Evolutionary conservation across 2,329 filamentous ascomycete species (phyloP).

Genomic region (Epichloe gansuensis): DNA sequence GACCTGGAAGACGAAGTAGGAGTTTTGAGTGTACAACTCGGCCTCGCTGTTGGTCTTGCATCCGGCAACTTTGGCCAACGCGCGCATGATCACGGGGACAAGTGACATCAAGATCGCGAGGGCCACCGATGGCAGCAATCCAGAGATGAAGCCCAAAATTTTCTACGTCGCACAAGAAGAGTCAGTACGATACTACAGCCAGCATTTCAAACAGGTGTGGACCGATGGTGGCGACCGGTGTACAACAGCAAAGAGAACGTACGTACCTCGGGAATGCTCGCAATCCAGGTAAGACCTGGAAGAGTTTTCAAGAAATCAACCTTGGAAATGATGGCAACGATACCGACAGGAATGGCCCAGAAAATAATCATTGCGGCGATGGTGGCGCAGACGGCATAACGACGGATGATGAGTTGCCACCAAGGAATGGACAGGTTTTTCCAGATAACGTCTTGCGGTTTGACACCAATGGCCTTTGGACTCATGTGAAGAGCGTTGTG

Average conservation of each 20-base stretch:
- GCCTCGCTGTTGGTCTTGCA: constrained; percentile 67
- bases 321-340: constrained; percentile 79
- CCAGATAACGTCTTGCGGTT: constrained; percentile 78
- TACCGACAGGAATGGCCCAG: constrained; percentile 65
- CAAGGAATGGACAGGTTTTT: constrained; percentile 55
- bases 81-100: constrained; percentile 55
- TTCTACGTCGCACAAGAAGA: constrained; percentile 10
- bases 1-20: constrained; percentile 83
- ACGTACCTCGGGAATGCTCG: constrained; percentile 46
- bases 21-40: constrained; percentile 83
- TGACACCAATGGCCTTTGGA: constrained; percentile 71
- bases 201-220: not conserved
- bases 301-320: constrained; percentile 57
- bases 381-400: constrained; percentile 50
- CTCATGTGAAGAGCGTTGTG: constrained; percentile 75
- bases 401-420: constrained; percentile 65
- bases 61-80: constrained; percentile 65
- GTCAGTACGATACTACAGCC: not conserved
- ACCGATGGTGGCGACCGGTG: not conserved
- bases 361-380: constrained; percentile 70
- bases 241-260: constrained; percentile 2
- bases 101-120: constrained; percentile 74
- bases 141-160: constrained; percentile 70
- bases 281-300: constrained; percentile 62
- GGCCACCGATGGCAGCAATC: constrained; percentile 67